Percentiles rank a stretch among this genome's conserved stretches.
phyloP scores from a whole-genome alignment of 805 yeast species.

The Debaryomyces tyrocola region DNA sequence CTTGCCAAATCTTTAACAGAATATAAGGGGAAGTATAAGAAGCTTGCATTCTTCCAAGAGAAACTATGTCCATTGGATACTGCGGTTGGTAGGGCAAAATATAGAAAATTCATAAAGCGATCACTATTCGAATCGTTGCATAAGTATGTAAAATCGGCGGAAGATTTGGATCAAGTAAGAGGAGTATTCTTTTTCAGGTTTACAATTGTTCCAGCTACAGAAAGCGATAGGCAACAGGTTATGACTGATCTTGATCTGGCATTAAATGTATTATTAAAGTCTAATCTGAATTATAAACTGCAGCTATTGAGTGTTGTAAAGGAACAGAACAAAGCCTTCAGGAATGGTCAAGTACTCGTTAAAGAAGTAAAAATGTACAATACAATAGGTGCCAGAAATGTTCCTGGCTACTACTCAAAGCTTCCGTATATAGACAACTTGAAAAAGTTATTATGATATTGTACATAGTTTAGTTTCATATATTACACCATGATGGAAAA shows the following conservation, averaged over 20 bases:
- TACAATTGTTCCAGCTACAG: constrained; percentile 18
- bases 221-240: constrained; percentile 13
- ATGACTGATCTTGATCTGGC: constrained; percentile 11
- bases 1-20: constrained; percentile 18
- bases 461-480: constrained; percentile 7
- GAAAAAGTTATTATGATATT: neutral
- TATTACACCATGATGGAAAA: constrained; percentile 49
- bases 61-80: constrained; percentile 30
- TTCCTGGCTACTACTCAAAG: constrained; percentile 20
- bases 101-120: constrained; percentile 21
- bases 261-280: constrained; percentile 5
- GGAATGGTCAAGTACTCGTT: constrained; percentile 1
- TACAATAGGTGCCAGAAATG: constrained; percentile 12
- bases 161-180: constrained; percentile 12
- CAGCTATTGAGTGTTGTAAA: neutral
- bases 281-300: constrained; percentile 1
- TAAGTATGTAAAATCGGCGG: constrained; percentile 1
- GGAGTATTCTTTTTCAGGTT: constrained; percentile 26
- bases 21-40: constrained; percentile 30
- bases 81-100: constrained; percentile 29
- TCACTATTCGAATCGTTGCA: constrained; percentile 15
- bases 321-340: constrained; percentile 3
- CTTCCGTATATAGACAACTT: constrained; percentile 20
- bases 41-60: constrained; percentile 20
- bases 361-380: constrained; percentile 7